These are phyloP conservation scores for Plasmopara halstedii DNA, from an alignment of 352 stramenopile genomes.

Conservation along the genomic window DNA sequence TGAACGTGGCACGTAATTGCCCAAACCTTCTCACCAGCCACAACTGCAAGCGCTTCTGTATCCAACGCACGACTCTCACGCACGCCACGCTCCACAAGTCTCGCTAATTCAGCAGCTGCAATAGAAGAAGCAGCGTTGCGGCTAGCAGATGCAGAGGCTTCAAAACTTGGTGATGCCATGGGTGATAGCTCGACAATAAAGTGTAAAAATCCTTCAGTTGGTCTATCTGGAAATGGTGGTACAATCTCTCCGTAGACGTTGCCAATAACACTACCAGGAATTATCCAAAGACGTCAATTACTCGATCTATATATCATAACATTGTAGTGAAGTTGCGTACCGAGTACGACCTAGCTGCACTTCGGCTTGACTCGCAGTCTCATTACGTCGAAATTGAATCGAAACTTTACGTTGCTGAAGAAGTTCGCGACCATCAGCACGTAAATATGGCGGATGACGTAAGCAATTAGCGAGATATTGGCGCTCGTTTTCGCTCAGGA, in stretches of 20 bases:
- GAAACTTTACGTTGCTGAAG: conserved; percentile 78
- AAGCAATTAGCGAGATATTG: conserved; percentile 67
- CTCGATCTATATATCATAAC: background rate
- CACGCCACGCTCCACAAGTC: conserved; percentile 88
- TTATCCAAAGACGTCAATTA: background rate
- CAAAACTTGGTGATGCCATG: conserved; percentile 79
- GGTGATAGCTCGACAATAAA: conserved; percentile 80
- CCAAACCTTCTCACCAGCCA: conserved; percentile 92
- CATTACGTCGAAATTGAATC: conserved; percentile 74
- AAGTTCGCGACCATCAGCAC: conserved; percentile 67
- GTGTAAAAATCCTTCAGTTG: conserved; percentile 82
- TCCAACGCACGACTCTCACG: conserved; percentile 90
- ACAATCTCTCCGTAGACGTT: conserved; percentile 83
- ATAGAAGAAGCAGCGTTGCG: conserved; percentile 42
- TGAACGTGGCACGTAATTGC: conserved; percentile 87
- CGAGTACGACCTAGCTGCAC: conserved; percentile 71
- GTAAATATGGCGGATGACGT: conserved; percentile 44
- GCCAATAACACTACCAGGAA: conserved; percentile 47
- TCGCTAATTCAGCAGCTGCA: conserved; percentile 57
- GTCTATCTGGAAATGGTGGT: conserved; percentile 76
- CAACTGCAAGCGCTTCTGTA: conserved; percentile 91
- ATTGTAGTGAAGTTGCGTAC: conserved; percentile 20
- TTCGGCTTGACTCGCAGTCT: conserved; percentile 69
- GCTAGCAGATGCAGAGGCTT: conserved; percentile 27
- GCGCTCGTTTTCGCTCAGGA: conserved; percentile 77